A percentile compares a stretch with the other conserved stretches of the same genome.
These are phyloP conservation scores for Globisporangium irregulare DNA, from an alignment of 352 stramenopile species.

Conservation along the genomic window DNA sequence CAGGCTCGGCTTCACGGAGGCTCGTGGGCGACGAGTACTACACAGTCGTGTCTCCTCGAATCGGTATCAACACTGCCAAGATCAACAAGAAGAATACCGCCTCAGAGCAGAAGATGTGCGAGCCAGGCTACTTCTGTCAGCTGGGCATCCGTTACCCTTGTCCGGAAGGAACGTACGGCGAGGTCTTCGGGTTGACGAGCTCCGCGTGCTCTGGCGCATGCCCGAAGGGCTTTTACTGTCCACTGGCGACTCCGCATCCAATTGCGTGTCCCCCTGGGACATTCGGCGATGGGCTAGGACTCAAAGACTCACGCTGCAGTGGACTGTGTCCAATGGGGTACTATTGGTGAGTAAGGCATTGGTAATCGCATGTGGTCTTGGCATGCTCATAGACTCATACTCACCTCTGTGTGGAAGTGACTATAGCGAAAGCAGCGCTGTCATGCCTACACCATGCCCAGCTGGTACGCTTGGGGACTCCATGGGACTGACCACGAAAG, in stretches of 20 bases:
- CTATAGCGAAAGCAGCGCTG: conserved; percentile 31
- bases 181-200: conserved; percentile 27
- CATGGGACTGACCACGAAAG: conserved; percentile 36
- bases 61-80: not conserved
- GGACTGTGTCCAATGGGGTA: conserved; percentile 45
- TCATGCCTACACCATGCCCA: conserved; percentile 41
- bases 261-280: conserved; percentile 48
- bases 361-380: no score
- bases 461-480: conserved; percentile 37
- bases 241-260: conserved; percentile 39
- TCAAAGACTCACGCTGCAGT: conserved; percentile 37
- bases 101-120: conserved; percentile 27
- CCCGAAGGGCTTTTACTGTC: conserved; percentile 55
- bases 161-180: conserved; percentile 45
- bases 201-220: conserved; percentile 40
- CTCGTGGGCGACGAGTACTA: conserved; percentile 54
- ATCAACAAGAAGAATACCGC: conserved; percentile 9
- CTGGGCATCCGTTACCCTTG: conserved; percentile 55
- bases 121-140: conserved; percentile 65
- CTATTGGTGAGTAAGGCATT: conserved; percentile 46
- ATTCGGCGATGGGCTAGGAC: conserved; percentile 32
- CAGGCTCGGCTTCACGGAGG: conserved; percentile 37
- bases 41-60: conserved; percentile 38
- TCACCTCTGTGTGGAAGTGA: not conserved
- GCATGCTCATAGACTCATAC: not conserved